Percentiles rank a stretch among this genome's conserved stretches.
These are phyloP conservation scores for Metschnikowia aberdeeniae DNA, from an alignment of 805 yeast species.

Conservation along the genomic window DNA sequence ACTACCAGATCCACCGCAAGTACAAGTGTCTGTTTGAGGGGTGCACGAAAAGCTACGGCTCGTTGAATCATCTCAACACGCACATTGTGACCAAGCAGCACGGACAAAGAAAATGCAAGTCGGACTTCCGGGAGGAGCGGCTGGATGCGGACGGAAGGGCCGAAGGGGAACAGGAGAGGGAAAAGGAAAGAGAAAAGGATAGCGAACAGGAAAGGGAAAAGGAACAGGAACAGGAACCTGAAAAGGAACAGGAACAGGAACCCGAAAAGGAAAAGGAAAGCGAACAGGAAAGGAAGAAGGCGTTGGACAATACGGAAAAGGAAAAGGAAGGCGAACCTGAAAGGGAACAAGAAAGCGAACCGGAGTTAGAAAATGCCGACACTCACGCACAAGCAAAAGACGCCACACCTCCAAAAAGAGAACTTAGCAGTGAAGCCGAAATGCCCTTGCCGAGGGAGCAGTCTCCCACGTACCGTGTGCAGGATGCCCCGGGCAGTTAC, in stretches of 20 bases:
- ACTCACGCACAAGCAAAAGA: no score
- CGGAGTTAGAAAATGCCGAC: no score
- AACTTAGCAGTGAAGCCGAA: no score
- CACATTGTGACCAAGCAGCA: conserved; percentile 44
- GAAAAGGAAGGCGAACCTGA: not conserved
- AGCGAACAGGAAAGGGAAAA: no score
- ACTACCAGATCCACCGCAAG: conserved; percentile 21
- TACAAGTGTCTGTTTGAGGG: conserved; percentile 36
- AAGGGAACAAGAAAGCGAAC: not conserved
- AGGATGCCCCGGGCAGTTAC: not conserved
- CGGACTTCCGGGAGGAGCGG: conserved; percentile 24
- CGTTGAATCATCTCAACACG: conserved; percentile 41
- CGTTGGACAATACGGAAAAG: no score
- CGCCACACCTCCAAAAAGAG: no score
- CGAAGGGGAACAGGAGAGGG: not conserved
- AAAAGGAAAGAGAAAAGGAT: no score
- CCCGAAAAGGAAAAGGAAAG: no score
- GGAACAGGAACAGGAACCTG: no score
- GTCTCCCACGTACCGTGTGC: not conserved
- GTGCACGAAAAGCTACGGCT: conserved; percentile 40
- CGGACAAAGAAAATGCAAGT: conserved; percentile 40
- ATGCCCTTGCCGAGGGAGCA: not conserved
- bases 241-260: no score
- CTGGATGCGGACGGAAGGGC: not conserved
- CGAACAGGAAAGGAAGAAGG: not conserved